Percentiles rank a stretch among this genome's conserved stretches.
phyloP scores from a whole-genome alignment of 495 filamentous ascomycete species.

The Annulohypoxylon maeteangense region DNA sequence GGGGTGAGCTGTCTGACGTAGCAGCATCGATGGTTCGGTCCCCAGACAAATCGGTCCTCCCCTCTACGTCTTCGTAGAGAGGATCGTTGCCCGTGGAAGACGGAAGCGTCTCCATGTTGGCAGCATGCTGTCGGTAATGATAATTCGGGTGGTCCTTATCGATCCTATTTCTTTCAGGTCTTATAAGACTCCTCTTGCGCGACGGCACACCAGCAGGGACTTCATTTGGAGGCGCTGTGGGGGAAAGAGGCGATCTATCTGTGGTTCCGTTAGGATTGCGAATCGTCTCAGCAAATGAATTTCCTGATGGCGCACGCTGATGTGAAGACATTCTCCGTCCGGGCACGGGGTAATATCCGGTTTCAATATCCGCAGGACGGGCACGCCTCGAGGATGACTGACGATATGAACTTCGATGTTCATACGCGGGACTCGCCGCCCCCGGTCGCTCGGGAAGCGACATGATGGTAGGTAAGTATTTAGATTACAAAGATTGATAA shows the following conservation, averaged over 20 bases:
- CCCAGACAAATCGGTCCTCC: constrained; percentile 58
- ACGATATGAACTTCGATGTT: constrained; percentile 69
- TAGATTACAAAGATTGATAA: constrained; percentile 16
- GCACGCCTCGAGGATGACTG: constrained; percentile 72
- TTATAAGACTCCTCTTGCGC: constrained; percentile 84
- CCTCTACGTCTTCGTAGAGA: constrained; percentile 74
- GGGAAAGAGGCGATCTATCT: constrained; percentile 59
- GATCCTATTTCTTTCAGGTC: constrained; percentile 85
- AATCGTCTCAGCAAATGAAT: constrained; percentile 62
- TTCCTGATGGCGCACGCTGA: constrained; percentile 61
- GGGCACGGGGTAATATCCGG: constrained; percentile 57
- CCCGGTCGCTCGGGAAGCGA: constrained; percentile 74
- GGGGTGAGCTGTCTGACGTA: constrained; percentile 53
- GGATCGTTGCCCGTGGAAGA: constrained; percentile 94
- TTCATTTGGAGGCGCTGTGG: constrained; percentile 49
- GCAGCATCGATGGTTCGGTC: constrained; percentile 57
- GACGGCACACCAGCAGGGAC: constrained; percentile 49
- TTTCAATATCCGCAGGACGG: constrained; percentile 73
- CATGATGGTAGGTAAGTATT: constrained; percentile 60
- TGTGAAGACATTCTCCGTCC: constrained; percentile 50
- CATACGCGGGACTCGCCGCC: constrained; percentile 67
- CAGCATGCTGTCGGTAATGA: constrained; percentile 90
- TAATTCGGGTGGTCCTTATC: constrained; percentile 91
- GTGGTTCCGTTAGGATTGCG: constrained; percentile 58
- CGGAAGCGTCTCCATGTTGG: constrained; percentile 86